Percentiles rank a stretch among this genome's conserved stretches.
Evolutionary conservation across 768 basidiomycete genomes (phyloP).

Genomic region (Hygrocybe coccinea): DNA sequence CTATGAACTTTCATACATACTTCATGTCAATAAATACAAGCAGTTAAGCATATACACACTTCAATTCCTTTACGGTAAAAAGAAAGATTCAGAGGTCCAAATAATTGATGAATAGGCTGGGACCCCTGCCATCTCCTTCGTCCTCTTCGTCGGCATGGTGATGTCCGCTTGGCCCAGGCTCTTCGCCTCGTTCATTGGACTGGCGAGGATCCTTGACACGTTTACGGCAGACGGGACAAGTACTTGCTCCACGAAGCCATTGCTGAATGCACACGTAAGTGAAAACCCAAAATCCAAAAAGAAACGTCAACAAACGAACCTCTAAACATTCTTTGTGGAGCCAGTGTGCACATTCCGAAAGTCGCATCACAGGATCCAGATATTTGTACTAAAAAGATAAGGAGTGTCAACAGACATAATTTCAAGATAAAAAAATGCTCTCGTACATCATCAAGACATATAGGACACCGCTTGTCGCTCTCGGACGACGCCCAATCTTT

Average conservation of each 20-base stretch:
- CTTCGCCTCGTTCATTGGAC: background rate
- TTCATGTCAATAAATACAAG: background rate
- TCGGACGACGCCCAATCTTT: constrained; percentile 64
- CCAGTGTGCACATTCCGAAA: constrained; percentile 74
- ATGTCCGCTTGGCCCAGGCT: constrained; percentile 7
- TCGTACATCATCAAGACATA: constrained; percentile 80
- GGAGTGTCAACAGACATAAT: constrained; percentile 7
- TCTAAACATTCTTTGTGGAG: constrained; percentile 71
- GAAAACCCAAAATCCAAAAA: background rate
- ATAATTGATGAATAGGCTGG: background rate
- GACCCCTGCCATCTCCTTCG: background rate
- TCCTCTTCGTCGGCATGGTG: background rate
- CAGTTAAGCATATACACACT: background rate
- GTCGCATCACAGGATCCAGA: constrained; percentile 58
- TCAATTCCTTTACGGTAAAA: background rate
- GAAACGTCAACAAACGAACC: constrained; percentile 36
- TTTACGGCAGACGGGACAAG: constrained; percentile 78
- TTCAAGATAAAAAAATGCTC: background rate
- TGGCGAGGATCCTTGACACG: constrained; percentile 35
- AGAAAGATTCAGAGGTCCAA: background rate
- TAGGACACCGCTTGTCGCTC: constrained; percentile 73
- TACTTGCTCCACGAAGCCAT: constrained; percentile 74
- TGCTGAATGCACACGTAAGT: constrained; percentile 41
- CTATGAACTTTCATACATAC: background rate
- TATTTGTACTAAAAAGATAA: constrained; percentile 50